Evolutionary conservation across 331 rosid genomes (phyloP), one percentile per base, ranked within the genome.

Genomic region (Spiraea crenata): DNA sequence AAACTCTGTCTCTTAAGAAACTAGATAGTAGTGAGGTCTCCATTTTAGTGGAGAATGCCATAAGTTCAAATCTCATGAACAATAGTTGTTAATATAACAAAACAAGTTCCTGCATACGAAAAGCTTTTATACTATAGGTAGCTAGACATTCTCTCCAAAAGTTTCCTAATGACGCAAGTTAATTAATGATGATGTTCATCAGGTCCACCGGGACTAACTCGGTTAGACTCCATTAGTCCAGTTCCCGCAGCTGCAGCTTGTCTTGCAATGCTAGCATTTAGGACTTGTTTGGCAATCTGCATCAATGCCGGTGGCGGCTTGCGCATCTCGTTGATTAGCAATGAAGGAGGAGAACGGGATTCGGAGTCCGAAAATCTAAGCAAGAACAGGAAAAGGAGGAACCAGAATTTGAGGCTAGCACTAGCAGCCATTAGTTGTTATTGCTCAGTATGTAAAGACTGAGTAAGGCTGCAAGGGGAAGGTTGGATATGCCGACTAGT

Each of bases 171-270:
- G 48, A 57, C n/a, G n/a, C 9, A 61, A 5, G 5, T 63, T 62
- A 79, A 41, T 63, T 62, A 79, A 41, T 82, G 83, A 34, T 77
- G 79, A 15, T 75, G 81, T n/a, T 81, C 79, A 63, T 88, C 81
- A 44, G 84, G 84, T 50, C 84, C 85, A 7, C 86, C 78, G 0
- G 91, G 98, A 45, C 83, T 81, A 5, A 52, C 76, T 0, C 95
- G 69, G 65, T 78, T 40, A 51, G 44, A 40, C 62, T 62, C 67
- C 59, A 76, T 4, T 6, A n/a, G 63, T 82, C 15, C 15, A 69
- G 49, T 4, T 63, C 67, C 69, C 12, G 25, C 41, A 6, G 65
- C 45, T 3, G 65, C 45, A 19, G 45, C 75, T 45, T 83, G 82
- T 55, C 82, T 80, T 52, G 71, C 67, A 7, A 76, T 75, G 73